A percentile compares a stretch with the other conserved stretches of the same genome.
These are phyloP conservation scores for Chlamydomonas sp. DNA, from an alignment of 139 green algal species.

Conservation along the genomic window DNA sequence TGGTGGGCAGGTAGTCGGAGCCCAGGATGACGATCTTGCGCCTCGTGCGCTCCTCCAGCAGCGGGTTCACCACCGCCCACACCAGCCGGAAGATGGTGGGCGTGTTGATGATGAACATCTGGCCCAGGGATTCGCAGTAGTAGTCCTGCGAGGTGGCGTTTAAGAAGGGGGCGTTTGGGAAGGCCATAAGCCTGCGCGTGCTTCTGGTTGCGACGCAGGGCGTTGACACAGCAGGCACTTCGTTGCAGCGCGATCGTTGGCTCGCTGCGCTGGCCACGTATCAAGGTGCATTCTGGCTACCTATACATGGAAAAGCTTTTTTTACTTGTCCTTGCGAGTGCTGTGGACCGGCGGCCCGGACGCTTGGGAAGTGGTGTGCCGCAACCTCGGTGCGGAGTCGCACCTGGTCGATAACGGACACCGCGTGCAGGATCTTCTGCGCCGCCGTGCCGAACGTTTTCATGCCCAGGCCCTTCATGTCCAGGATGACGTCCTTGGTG, in stretches of 20 bases:
- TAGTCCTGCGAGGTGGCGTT: constrained; percentile 48
- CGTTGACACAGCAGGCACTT: too few relatives aligned
- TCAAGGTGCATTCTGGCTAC: too few relatives aligned
- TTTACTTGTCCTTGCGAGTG: too few relatives aligned
- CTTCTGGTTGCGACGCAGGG: too few relatives aligned
- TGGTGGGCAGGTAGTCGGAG: constrained; percentile 29
- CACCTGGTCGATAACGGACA: constrained; percentile 56
- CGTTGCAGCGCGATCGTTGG: too few relatives aligned
- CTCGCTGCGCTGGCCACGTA: too few relatives aligned
- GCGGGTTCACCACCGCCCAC: constrained; percentile 64
- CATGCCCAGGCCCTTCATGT: constrained; percentile 53
- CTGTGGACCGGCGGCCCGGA: too few relatives aligned
- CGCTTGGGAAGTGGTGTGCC: background rate
- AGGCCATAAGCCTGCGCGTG: too few relatives aligned
- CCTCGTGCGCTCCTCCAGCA: constrained; percentile 67
- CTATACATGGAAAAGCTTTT: too few relatives aligned
- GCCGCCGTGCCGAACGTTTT: constrained; percentile 50
- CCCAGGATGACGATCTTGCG: constrained; percentile 53
- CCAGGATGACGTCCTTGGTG: constrained; percentile 57
- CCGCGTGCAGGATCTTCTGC: constrained; percentile 35
- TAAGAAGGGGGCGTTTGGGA: background rate
- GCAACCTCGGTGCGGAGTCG: background rate
- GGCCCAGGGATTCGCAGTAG: constrained; percentile 68
- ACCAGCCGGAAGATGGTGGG: constrained; percentile 65
- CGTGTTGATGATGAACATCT: constrained; percentile 75